Conservation (phyloP, 2,329 filamentous ascomycete species). For the Ramularia collo-cygni region DNA sequence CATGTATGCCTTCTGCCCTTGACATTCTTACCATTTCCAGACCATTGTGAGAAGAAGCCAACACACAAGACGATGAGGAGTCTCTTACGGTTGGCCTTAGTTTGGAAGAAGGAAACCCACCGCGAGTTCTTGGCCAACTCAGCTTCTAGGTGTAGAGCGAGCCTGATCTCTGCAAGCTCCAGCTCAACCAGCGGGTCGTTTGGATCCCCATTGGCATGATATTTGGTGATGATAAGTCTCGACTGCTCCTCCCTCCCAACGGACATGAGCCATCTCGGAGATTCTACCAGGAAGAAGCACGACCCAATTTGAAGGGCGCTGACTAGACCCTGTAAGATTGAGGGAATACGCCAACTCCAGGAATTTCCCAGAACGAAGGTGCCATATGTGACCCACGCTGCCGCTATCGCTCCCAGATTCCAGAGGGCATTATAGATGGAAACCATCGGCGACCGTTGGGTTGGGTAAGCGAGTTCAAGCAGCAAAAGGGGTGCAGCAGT, state of each 20-base stretch:
- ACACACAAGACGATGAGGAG: conserved; percentile 32
- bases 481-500: conserved; percentile 19
- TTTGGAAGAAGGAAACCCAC: conserved; percentile 12
- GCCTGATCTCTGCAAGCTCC: conserved; percentile 55
- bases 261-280: conserved; percentile 21
- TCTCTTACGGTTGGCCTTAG: conserved; percentile 30
- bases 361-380: conserved; percentile 10
- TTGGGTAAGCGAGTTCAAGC: conserved; percentile 18
- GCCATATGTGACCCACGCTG: conserved; percentile 17
- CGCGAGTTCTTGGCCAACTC: conserved; percentile 42
- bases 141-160: conserved; percentile 50
- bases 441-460: conserved; percentile 17
- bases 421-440: conserved; percentile 17
- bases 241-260: conserved; percentile 23
- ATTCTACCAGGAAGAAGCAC: conserved; percentile 15
- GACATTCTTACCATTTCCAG: too few relatives aligned
- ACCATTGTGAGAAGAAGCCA: conserved; percentile 33
- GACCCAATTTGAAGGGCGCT: conserved; percentile 36
- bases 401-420: conserved; percentile 18
- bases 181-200: conserved; percentile 49
- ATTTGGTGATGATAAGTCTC: conserved; percentile 32
- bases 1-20: too few relatives aligned
- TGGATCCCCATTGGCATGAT: conserved; percentile 39
- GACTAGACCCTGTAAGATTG: conserved; percentile 41
- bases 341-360: conserved; percentile 46